Percentiles rank a stretch among this genome's conserved stretches.
Evolutionary conservation across 352 stramenopile genomes (phyloP).

Genomic region (Globisporangium mamillatum): DNA sequence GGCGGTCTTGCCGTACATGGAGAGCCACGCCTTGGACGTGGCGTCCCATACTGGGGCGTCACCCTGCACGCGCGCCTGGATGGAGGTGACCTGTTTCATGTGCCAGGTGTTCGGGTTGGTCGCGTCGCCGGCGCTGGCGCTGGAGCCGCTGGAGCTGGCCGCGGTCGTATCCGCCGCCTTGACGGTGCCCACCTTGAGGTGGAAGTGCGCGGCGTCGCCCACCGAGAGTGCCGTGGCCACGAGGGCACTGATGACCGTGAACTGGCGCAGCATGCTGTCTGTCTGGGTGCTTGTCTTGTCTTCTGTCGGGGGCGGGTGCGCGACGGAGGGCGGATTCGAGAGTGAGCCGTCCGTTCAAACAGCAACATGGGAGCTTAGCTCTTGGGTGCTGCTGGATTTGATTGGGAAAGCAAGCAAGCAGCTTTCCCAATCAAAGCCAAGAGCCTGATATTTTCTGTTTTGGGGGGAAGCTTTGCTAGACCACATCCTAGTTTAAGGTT

Average conservation of each 20-base stretch:
- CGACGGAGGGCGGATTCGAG: background rate
- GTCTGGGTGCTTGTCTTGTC: background rate
- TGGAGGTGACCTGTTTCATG: conserved; percentile 45
- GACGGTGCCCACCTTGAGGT: conserved; percentile 17
- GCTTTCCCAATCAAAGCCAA: background rate
- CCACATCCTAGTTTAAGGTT: background rate
- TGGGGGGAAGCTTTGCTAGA: background rate
- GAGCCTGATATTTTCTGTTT: conserved; percentile 2
- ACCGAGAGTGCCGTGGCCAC: conserved; percentile 16
- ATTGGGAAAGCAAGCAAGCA: background rate
- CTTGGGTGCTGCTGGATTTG: conserved; percentile 6
- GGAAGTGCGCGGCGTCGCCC: conserved; percentile 16
- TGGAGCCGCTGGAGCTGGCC: background rate
- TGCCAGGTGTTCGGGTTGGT: conserved; percentile 13
- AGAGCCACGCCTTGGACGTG: conserved; percentile 30
- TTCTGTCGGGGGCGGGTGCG: background rate
- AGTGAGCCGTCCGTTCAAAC: background rate
- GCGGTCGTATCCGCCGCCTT: conserved; percentile 3
- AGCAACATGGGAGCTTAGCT: background rate
- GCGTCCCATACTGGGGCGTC: conserved; percentile 39
- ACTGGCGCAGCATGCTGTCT: conserved; percentile 16
- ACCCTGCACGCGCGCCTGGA: conserved; percentile 63
- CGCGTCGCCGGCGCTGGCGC: conserved; percentile 3
- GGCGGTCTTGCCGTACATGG: conserved; percentile 25
- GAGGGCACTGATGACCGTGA: conserved; percentile 13